Percentiles rank a stretch among this genome's conserved stretches.
These are phyloP conservation scores for Colletotrichum acutatum DNA, from an alignment of 2,329 filamentous ascomycete species.

Conservation along the genomic window DNA sequence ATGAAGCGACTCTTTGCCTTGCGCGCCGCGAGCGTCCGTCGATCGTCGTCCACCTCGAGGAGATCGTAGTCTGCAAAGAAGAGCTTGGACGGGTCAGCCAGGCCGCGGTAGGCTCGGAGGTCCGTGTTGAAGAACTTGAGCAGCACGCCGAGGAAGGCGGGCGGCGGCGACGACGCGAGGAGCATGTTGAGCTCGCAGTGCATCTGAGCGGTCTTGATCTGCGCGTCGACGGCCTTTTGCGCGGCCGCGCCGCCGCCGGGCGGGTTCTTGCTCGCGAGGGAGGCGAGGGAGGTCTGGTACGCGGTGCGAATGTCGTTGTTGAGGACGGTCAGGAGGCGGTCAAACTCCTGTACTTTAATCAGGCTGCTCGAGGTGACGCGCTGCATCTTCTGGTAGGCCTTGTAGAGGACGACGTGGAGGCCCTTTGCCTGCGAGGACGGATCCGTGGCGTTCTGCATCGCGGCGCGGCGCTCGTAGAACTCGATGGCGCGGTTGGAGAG, in stretches of 20 bases:
- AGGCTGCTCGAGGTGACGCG: constrained; percentile 61
- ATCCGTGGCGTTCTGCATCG: constrained; percentile 54
- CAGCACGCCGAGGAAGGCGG: constrained; percentile 66
- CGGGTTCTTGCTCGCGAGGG: constrained; percentile 57
- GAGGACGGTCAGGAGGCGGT: constrained; percentile 66
- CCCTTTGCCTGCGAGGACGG: constrained; percentile 50
- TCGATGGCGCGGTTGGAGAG: constrained; percentile 60
- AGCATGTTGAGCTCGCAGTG: constrained; percentile 65
- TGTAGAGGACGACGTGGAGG: constrained; percentile 64
- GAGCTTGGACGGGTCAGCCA: constrained; percentile 73
- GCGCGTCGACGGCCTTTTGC: constrained; percentile 55
- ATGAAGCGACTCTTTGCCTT: constrained; percentile 53
- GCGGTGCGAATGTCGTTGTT: constrained; percentile 60
- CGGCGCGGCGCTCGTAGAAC: constrained; percentile 57
- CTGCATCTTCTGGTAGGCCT: constrained; percentile 66
- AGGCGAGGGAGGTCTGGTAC: constrained; percentile 59
- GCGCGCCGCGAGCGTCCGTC: constrained; percentile 55
- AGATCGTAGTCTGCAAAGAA: constrained; percentile 79
- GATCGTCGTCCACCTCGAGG: constrained; percentile 72
- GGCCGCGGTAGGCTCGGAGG: constrained; percentile 66
- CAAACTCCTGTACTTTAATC: constrained; percentile 70
- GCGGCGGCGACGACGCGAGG: constrained; percentile 57
- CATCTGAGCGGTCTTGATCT: constrained; percentile 57
- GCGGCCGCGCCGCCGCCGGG: constrained; percentile 43
- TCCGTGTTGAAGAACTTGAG: constrained; percentile 72